Base-by-base conservation (phyloP, 306 rosid genomes). In the Luffa aegyptiaca region DNA sequence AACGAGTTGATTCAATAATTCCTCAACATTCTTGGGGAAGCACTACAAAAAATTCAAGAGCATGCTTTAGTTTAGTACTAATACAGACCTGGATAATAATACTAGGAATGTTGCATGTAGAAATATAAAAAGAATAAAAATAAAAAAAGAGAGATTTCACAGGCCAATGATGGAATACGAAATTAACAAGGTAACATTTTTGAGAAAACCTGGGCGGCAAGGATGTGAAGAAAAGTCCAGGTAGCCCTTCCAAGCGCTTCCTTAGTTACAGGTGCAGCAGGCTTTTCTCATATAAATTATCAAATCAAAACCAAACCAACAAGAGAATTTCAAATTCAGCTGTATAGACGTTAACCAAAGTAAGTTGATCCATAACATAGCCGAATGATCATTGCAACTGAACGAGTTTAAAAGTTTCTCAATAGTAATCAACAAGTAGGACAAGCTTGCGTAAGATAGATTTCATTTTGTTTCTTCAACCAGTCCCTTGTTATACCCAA, bases 141-240 rank as follows among this genome's bases (percentile, higher is more conserved):
- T 26, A 26, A 26, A 26, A 26, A 26, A 26, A 37, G 3, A 20
- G 39, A 77, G 10, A 77, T 59, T 78, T 21, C 51, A 77, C 58
- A 78, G 20, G 58, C 6, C 57, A 42, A 35, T 79, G 59, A 53
- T 64, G 20, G 4, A 18, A 61, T 45, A 7, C 39, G 64, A 18
- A 71, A 80, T 64, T 35, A 83, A 65, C 56, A 69, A 77, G 78
- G 79, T 17, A 61, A 65, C 55, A 63, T 18, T 56, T 51, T 48
- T 80, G 59, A 59, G 55, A 76, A 85, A 76, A 94, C 97, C 97
- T 93, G 96, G 82, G 98, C 97, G 57, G 90, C 97, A 81, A 94
- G 92, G 68, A 94, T 92, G 92, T 94, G 98, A 84, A 94, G 98
- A 76, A 94, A 91, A 75, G 93, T 94, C 98, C 98, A 94, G 62